Evolutionary conservation across 2,329 filamentous ascomycete genomes (phyloP).

Genomic region (Apiospora saccharicola): DNA sequence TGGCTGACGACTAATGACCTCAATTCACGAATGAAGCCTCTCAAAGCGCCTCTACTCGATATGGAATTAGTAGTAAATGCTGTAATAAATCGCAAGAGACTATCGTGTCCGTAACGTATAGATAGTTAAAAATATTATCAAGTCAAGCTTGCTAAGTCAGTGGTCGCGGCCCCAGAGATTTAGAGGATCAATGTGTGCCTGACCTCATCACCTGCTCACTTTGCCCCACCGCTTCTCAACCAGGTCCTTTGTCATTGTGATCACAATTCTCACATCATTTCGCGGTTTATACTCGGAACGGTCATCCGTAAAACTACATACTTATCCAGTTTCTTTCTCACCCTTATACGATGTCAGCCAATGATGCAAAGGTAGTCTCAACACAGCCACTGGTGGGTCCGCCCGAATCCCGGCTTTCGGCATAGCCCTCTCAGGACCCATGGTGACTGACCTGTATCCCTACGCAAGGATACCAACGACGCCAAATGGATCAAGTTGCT

Average conservation of each 20-base stretch:
- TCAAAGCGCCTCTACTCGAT: neutral
- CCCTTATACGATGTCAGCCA: conserved; percentile 20
- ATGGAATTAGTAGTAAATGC: neutral
- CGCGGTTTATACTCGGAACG: neutral
- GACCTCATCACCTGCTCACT: conserved; percentile 6
- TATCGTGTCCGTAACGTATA: neutral
- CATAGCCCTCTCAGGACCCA: neutral
- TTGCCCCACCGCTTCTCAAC: conserved; percentile 10
- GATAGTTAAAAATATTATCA: neutral
- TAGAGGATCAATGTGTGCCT: neutral
- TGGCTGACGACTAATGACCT: conserved; percentile 21
- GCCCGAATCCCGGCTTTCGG: neutral
- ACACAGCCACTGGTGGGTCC: conserved; percentile 26
- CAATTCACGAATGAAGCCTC: conserved; percentile 9
- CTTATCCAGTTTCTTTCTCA: neutral
- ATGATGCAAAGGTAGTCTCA: conserved; percentile 24
- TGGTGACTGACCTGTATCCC: neutral
- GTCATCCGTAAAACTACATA: neutral
- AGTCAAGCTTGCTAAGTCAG: neutral
- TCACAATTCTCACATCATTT: neutral
- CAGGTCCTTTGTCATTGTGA: neutral
- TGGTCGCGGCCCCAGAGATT: neutral
- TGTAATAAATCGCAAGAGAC: neutral
- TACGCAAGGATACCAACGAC: conserved; percentile 21
- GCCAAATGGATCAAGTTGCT: conserved; percentile 27